These are phyloP conservation scores for Dysphania ambrosioides DNA, from an alignment of 148 eudicot genomes.

Conservation along the genomic window DNA sequence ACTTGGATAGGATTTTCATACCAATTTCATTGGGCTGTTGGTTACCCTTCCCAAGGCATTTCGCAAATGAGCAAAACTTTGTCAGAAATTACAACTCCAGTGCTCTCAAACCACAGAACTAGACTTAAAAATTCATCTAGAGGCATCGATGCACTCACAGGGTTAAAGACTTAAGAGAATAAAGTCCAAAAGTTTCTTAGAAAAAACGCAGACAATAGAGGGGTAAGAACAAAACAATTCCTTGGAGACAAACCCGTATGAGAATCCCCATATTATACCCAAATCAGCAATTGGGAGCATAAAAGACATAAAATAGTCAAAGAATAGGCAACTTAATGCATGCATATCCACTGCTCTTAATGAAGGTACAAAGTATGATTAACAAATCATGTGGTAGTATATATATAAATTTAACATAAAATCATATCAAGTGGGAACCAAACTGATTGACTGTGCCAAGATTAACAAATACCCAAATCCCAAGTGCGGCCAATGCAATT, in stretches of 20 bases:
- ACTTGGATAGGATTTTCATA: neutral
- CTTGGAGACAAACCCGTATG: neutral
- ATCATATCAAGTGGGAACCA: slow-evolving; percentile 3
- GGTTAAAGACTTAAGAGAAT: neutral
- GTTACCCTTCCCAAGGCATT: neutral
- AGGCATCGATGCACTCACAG: neutral
- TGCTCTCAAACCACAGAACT: too few relatives aligned
- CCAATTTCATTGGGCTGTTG: too few relatives aligned
- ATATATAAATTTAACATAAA: neutral
- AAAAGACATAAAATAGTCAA: neutral
- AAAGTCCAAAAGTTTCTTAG: slow-evolving; percentile 17
- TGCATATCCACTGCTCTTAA: slow-evolving; percentile 1
- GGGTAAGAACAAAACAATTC: neutral
- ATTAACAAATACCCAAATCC: slow-evolving; percentile 17
- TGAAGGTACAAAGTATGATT: slow-evolving; percentile 17
- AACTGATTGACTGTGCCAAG: neutral
- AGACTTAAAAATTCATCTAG: neutral
- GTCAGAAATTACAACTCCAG: too few relatives aligned
- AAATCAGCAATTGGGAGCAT: slow-evolving; percentile 26
- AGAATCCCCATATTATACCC: slow-evolving; percentile 5
- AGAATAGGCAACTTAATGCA: slow-evolving; percentile 7
- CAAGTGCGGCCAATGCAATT: neutral
- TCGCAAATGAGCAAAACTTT: neutral
- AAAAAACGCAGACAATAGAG: slow-evolving; percentile 12
- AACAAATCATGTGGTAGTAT: neutral